Evolutionary conservation across 208 protist genomes (phyloP), one percentile per base, ranked within the genome.

Genomic region (Perkinsela sp.): DNA sequence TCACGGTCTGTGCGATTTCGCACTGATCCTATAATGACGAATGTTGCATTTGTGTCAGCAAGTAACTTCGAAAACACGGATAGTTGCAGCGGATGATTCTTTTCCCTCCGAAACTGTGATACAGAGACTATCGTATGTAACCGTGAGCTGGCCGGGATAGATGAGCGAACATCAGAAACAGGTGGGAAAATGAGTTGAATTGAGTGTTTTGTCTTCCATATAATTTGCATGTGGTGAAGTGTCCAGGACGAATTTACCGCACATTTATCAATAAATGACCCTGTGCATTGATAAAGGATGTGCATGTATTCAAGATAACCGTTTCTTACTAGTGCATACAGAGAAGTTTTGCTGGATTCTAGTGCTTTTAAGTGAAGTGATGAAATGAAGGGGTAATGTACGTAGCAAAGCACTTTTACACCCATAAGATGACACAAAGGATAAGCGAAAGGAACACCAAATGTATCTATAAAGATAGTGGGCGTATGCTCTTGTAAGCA

Each of bases 161-260:
- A n/a, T n/a, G n/a, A n/a, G n/a, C n/a, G n/a, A n/a, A n/a, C n/a
- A n/a, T n/a, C n/a, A n/a, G n/a, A n/a, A n/a, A n/a, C n/a, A n/a
- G n/a, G n/a, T n/a, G n/a, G n/a, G n/a, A n/a, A n/a, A n/a, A n/a
- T n/a, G n/a, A n/a, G n/a, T n/a, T n/a, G n/a, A n/a, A n/a, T n/a
- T n/a, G n/a, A n/a, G n/a, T n/a, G n/a, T n/a, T n/a, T n/a, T n/a
- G n/a, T 6, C 40, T 6, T 57, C 86, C 84, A 98, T 15, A 97
- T 68, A 1, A 71, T 1, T 6, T 70, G 30, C 31, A 98, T 81
- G 71, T 97, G 94, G 16, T 68, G 75, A n/a, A 75, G 74, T 0
- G 96, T 98, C 96, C 96, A 99, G 1, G 80, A 85, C 0, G 88
- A 94, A 85, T 98, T 98, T 1, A 84, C 91, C 69, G 97, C 85